Conservation (phyloP, 2,329 filamentous ascomycete species). For the Diaporthe citriasiana region DNA sequence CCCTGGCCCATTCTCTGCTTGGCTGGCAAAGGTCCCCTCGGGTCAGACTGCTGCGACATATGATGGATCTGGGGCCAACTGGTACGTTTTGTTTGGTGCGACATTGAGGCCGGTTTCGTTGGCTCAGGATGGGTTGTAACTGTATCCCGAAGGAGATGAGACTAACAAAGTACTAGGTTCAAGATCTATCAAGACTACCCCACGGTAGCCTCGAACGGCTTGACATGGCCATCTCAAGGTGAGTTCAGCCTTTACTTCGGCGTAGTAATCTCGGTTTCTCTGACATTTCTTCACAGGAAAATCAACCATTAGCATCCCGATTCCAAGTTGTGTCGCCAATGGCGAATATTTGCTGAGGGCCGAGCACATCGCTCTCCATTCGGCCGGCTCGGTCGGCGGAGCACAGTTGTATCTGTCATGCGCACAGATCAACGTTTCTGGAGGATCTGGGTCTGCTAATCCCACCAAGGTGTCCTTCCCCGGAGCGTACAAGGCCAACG, state of each 20-base stretch:
- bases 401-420: constrained; percentile 63
- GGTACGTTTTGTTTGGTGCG: constrained; percentile 42
- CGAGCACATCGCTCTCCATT: constrained; percentile 64
- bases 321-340: constrained; percentile 60
- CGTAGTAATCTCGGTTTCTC: accelerated
- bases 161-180: constrained; percentile 44
- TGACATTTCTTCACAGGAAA: constrained; percentile 44
- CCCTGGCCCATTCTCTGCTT: constrained; percentile 57
- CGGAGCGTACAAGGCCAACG: constrained; percentile 56
- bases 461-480: constrained; percentile 58
- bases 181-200: constrained; percentile 62
- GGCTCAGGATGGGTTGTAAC: too few species aligned
- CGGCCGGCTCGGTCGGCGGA: constrained; percentile 55
- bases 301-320: constrained; percentile 54
- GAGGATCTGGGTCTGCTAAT: constrained; percentile 55
- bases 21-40: constrained; percentile 56
- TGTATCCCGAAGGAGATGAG: neutral
- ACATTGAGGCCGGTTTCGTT: too few species aligned
- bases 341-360: constrained; percentile 64
- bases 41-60: constrained; percentile 55
- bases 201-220: constrained; percentile 51
- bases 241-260: neutral
- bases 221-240: constrained; percentile 59
- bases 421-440: constrained; percentile 58
- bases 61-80: constrained; percentile 55